These are phyloP conservation scores for Leccinum truebloodii DNA, from an alignment of 768 basidiomycete species.

Conservation along the genomic window DNA sequence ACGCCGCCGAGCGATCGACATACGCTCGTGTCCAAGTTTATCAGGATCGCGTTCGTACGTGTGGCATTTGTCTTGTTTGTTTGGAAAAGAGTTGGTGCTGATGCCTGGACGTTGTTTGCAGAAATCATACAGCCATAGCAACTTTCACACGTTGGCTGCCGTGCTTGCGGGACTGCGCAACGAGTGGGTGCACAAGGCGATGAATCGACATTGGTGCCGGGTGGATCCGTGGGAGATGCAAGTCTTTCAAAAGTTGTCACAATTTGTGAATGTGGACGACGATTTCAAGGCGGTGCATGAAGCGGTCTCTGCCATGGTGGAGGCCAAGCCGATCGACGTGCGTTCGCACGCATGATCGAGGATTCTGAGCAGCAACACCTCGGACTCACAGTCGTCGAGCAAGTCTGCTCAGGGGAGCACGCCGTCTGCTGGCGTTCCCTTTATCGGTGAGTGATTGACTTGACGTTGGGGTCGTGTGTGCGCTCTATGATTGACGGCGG, in stretches of 20 bases:
- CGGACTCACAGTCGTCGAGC: conserved; percentile 39
- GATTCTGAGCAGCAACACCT: conserved; percentile 48
- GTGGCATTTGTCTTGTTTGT: too few species aligned
- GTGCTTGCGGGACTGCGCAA: conserved; percentile 75
- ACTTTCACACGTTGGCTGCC: conserved; percentile 77
- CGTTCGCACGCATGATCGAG: conserved; percentile 45
- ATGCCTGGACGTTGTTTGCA: too few species aligned
- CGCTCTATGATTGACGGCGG: not conserved
- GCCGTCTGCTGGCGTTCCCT: conserved; percentile 72
- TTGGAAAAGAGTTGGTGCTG: too few species aligned
- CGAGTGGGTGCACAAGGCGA: conserved; percentile 65
- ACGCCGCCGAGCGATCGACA: conserved; percentile 67
- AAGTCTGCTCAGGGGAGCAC: conserved; percentile 44
- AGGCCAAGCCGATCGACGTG: conserved; percentile 58
- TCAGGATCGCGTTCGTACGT: too few species aligned
- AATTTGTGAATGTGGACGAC: conserved; percentile 33
- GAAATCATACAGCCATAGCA: conserved; percentile 80
- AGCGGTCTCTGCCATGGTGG: conserved; percentile 61
- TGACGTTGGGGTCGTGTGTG: not conserved
- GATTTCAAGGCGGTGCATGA: conserved; percentile 78
- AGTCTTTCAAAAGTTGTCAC: too few species aligned
- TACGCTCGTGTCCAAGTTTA: too few species aligned
- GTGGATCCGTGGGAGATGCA: conserved; percentile 42
- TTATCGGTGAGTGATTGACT: conserved; percentile 59
- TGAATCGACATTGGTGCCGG: conserved; percentile 59